Evolutionary conservation across 192 early-diverging fungal species (phyloP).

Genomic region (Entophlyctis luteolus): DNA sequence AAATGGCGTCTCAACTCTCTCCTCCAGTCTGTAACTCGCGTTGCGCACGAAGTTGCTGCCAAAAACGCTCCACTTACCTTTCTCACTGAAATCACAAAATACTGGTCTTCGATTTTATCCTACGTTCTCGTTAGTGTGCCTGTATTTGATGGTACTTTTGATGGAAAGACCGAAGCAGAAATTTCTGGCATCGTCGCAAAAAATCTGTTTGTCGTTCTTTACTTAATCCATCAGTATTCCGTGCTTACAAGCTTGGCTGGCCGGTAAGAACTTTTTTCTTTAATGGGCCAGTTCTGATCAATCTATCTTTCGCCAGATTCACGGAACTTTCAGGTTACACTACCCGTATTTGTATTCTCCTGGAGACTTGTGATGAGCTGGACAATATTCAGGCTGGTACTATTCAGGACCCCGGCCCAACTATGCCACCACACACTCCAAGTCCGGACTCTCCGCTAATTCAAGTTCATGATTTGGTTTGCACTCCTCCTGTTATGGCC

Average conservation of each 20-base stretch:
- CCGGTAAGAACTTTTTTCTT: slow-evolving; percentile 25
- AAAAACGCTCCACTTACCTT: slow-evolving; percentile 44
- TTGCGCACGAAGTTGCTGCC: slow-evolving; percentile 54
- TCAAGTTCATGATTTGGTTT: slow-evolving; percentile 41
- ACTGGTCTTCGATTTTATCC: slow-evolving; percentile 74
- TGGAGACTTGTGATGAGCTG: slow-evolving; percentile 64
- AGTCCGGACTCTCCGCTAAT: background rate
- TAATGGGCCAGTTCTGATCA: background rate
- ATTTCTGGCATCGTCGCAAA: slow-evolving; percentile 74
- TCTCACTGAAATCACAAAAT: slow-evolving; percentile 61
- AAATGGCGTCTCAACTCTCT: slow-evolving; percentile 46
- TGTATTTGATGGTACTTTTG: slow-evolving; percentile 76
- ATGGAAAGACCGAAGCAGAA: slow-evolving; percentile 61
- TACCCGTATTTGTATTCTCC: slow-evolving; percentile 73
- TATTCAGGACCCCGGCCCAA: slow-evolving; percentile 43
- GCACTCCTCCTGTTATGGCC: slow-evolving; percentile 21
- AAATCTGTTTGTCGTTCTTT: slow-evolving; percentile 80
- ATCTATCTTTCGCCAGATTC: slow-evolving; percentile 31
- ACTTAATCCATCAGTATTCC: slow-evolving; percentile 75
- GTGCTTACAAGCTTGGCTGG: slow-evolving; percentile 65
- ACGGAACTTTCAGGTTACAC: slow-evolving; percentile 80
- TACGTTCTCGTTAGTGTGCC: slow-evolving; percentile 80
- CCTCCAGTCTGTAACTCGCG: slow-evolving; percentile 51
- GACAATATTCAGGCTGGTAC: slow-evolving; percentile 20
- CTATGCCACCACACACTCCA: slow-evolving; percentile 40